Evolutionary conservation across 768 basidiomycete species (phyloP).

Genomic region (Mycena venus): DNA sequence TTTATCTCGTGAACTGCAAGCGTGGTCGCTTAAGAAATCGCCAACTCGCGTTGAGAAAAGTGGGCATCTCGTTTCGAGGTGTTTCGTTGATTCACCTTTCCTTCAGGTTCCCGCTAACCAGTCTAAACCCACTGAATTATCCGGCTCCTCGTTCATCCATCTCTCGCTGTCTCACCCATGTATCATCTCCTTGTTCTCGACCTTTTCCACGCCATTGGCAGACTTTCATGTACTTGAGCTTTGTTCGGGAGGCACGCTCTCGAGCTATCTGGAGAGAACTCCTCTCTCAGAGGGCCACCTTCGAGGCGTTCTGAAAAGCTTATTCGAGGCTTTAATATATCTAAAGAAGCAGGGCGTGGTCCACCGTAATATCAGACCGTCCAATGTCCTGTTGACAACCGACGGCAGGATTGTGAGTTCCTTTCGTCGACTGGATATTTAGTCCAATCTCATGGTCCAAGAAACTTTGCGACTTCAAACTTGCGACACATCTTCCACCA

Average conservation of each 20-base stretch:
- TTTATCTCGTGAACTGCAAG: conserved; percentile 58
- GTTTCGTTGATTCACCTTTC: neutral
- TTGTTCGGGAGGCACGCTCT: conserved; percentile 57
- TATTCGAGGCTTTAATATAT: conserved; percentile 59
- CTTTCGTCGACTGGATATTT: neutral
- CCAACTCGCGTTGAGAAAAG: conserved; percentile 59
- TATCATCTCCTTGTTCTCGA: conserved; percentile 60
- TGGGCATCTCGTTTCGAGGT: conserved; percentile 22
- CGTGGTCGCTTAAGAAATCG: conserved; percentile 60
- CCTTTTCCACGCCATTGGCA: conserved; percentile 48
- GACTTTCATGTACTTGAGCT: conserved; percentile 59
- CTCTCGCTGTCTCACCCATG: conserved; percentile 63
- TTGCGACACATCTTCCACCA: conserved; percentile 47
- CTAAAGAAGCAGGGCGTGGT: conserved; percentile 56
- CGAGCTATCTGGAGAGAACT: conserved; percentile 42
- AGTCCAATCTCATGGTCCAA: conserved; percentile 31
- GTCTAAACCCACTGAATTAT: conserved; percentile 18
- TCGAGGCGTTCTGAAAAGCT: conserved; percentile 52
- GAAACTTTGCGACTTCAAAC: conserved; percentile 61
- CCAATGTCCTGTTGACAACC: conserved; percentile 54
- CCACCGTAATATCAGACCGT: conserved; percentile 58
- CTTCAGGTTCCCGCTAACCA: conserved; percentile 18
- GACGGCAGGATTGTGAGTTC: conserved; percentile 57
- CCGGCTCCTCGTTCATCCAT: conserved; percentile 46
- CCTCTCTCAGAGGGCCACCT: conserved; percentile 50